A percentile compares a stretch with the other conserved stretches of the same genome.
Conservation (phyloP, 495 filamentous ascomycete species). For the Physcia stellaris region DNA sequence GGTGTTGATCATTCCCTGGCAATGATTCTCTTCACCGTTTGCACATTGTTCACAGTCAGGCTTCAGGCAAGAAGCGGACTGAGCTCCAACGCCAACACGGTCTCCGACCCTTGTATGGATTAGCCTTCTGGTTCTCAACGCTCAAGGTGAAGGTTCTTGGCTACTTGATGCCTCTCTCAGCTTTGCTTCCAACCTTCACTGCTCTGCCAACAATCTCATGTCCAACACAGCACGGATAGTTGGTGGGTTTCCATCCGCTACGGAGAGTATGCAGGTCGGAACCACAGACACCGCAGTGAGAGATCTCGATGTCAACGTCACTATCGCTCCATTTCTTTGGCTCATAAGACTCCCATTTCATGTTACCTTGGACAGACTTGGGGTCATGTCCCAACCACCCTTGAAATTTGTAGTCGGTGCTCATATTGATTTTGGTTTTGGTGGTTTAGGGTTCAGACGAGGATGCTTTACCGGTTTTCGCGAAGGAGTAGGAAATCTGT, state of each 20-base stretch:
- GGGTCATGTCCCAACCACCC: slow-evolving; percentile 67
- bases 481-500: too few species aligned
- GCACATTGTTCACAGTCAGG: slow-evolving; percentile 58
- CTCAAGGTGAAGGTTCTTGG: too few species aligned
- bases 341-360: slow-evolving; percentile 56
- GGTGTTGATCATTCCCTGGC: slow-evolving; percentile 42
- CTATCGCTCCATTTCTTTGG: slow-evolving; percentile 68
- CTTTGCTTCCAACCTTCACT: slow-evolving; percentile 52
- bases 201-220: slow-evolving; percentile 78
- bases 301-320: slow-evolving; percentile 62
- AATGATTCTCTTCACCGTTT: slow-evolving; percentile 51
- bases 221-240: slow-evolving; percentile 59
- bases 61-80: slow-evolving; percentile 52
- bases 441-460: too few species aligned
- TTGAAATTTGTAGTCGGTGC: slow-evolving; percentile 52
- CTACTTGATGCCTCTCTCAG: slow-evolving; percentile 42
- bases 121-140: too few species aligned
- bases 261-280: slow-evolving; percentile 61
- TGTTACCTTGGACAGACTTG: slow-evolving; percentile 48
- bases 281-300: slow-evolving; percentile 78
- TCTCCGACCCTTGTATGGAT: slow-evolving; percentile 43
- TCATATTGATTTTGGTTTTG: too few species aligned
- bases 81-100: slow-evolving; percentile 76
- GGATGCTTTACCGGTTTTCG: too few species aligned
- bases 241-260: slow-evolving; percentile 48